These are phyloP conservation scores for Copromyces sp. DNA, from an alignment of 495 filamentous ascomycete genomes.

Conservation along the genomic window DNA sequence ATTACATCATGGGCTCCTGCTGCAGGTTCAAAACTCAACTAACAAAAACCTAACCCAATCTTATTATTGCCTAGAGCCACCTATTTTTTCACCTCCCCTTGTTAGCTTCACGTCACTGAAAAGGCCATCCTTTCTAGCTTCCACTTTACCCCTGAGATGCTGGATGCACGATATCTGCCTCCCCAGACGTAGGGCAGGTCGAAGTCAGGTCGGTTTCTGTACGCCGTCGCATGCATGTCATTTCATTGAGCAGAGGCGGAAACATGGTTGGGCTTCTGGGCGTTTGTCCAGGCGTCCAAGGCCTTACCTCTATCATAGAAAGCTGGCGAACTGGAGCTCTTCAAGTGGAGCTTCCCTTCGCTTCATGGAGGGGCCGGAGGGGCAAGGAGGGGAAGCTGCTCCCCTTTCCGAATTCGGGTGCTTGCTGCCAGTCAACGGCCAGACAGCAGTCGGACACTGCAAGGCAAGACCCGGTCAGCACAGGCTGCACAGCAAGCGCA, in stretches of 20 bases:
- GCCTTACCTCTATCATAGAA: neutral
- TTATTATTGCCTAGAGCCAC: neutral
- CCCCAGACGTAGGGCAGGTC: neutral
- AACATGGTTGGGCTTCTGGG: neutral
- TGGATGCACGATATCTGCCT: neutral
- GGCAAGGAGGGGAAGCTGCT: neutral
- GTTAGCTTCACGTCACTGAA: neutral
- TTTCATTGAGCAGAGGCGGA: neutral
- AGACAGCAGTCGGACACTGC: neutral
- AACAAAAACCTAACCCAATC: slow-evolving; percentile 4
- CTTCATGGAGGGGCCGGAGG: neutral
- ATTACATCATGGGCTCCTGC: slow-evolving; percentile 23
- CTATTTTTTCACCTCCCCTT: neutral
- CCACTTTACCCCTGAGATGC: neutral
- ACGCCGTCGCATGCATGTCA: neutral
- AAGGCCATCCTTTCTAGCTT: neutral
- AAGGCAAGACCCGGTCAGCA: neutral
- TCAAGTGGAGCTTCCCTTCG: neutral
- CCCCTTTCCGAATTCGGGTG: neutral
- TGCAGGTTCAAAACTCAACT: slow-evolving; percentile 8
- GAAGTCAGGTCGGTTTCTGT: neutral
- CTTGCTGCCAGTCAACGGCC: neutral
- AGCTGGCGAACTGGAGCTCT: neutral
- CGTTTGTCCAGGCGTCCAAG: neutral
- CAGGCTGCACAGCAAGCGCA: neutral